These are phyloP conservation scores for Coemansia sp. DNA, from an alignment of 371 early-diverging fungal species.

Conservation along the genomic window DNA sequence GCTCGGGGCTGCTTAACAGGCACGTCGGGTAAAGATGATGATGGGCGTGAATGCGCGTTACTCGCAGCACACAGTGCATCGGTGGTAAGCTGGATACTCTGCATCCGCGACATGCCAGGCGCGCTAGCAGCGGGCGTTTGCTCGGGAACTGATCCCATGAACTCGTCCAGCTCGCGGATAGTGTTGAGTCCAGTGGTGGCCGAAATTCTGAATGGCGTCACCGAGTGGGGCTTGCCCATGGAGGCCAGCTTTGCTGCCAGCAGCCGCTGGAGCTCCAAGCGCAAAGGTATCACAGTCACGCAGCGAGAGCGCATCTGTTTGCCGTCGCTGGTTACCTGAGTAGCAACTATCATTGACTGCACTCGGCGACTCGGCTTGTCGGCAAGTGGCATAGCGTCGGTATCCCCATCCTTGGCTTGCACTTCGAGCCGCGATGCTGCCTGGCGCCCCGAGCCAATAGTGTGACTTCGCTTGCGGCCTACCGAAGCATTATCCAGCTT, in stretches of 20 bases:
- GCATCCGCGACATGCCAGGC: too few relatives aligned
- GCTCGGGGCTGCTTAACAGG: not conserved
- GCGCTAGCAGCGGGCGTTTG: too few relatives aligned
- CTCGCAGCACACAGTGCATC: slow-evolving; percentile 13
- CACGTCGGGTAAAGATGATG: too few relatives aligned
- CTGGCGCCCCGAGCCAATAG: too few relatives aligned
- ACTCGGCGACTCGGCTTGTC: slow-evolving; percentile 31
- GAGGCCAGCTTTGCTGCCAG: slow-evolving; percentile 8
- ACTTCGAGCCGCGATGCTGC: too few relatives aligned
- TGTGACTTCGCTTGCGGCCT: slow-evolving; percentile 41
- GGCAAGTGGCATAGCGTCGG: too few relatives aligned
- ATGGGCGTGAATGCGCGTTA: not conserved
- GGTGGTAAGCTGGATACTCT: slow-evolving; percentile 1
- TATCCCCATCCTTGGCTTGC: too few relatives aligned
- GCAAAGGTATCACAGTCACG: slow-evolving; percentile 35
- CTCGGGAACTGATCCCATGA: too few relatives aligned
- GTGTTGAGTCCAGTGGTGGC: not conserved
- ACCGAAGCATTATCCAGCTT: slow-evolving; percentile 25
- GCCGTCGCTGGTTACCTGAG: not conserved
- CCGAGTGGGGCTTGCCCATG: not conserved
- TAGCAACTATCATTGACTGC: slow-evolving; percentile 25
- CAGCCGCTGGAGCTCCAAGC: slow-evolving; percentile 40
- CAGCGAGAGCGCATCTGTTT: slow-evolving; percentile 14
- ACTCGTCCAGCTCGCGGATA: not conserved
- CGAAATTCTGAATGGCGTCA: not conserved